Evolutionary conservation across 441 rosid species (phyloP).

Genomic region (Adansonia grandidieri): DNA sequence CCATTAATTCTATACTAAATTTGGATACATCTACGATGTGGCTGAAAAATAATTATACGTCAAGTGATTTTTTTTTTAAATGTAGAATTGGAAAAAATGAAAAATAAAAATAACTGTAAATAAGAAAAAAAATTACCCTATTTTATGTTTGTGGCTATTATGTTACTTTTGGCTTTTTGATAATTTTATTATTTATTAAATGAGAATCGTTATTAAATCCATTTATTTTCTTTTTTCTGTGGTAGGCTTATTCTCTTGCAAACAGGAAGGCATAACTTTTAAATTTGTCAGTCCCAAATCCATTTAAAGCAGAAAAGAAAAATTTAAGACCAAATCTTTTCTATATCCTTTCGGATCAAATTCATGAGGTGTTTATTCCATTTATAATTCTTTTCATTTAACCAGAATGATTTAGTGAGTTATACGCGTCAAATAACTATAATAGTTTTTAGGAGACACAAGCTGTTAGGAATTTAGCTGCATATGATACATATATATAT

Average conservation of each 20-base stretch:
- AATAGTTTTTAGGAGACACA: too few relatives aligned
- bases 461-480: too few relatives aligned
- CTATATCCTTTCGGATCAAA: not conserved
- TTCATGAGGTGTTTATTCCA: constrained; percentile 1
- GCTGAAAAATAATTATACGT: too few relatives aligned
- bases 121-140: too few relatives aligned
- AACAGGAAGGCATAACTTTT: constrained; percentile 25
- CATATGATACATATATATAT: too few relatives aligned
- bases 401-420: not conserved
- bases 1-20: not conserved
- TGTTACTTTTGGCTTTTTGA: not conserved
- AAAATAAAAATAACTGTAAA: too few relatives aligned
- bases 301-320: not conserved
- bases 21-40: too few relatives aligned
- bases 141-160: too few relatives aligned
- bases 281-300: not conserved
- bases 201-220: too few relatives aligned
- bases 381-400: not conserved
- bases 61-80: too few relatives aligned
- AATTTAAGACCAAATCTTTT: constrained; percentile 16
- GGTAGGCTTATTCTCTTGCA: not conserved
- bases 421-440: too few relatives aligned
- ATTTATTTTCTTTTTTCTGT: not conserved
- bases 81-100: too few relatives aligned
- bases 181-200: not conserved